Conservation (phyloP, 495 filamentous ascomycete genomes). For the Daldinia bambusicola region DNA sequence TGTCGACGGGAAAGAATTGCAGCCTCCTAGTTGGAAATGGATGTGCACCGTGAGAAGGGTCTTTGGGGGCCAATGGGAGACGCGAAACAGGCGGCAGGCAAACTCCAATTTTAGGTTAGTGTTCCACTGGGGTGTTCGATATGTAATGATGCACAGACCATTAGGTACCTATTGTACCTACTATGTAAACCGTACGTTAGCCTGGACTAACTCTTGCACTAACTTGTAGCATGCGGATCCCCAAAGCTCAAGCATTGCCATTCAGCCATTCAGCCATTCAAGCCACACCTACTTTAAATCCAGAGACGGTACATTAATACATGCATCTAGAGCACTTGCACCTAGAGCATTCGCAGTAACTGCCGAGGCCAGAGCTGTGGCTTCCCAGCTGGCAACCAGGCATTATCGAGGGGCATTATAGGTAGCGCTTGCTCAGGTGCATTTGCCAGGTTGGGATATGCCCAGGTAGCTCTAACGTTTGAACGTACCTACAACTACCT, state of each 20-base stretch:
- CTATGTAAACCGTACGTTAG: too few species aligned
- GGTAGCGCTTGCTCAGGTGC: slow-evolving; percentile 1
- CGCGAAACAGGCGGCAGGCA: slow-evolving; percentile 33
- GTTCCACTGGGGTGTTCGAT: neutral
- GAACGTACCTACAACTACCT: slow-evolving; percentile 11
- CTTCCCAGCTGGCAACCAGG: neutral
- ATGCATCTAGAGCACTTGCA: too few species aligned
- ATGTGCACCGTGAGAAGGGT: slow-evolving; percentile 17
- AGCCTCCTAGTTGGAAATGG: slow-evolving; percentile 33
- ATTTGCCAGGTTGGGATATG: neutral
- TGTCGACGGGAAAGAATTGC: slow-evolving; percentile 32
- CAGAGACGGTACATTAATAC: neutral
- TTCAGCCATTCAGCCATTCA: neutral
- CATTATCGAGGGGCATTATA: slow-evolving; percentile 35
- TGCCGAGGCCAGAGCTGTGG: slow-evolving; percentile 37
- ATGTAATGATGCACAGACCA: neutral
- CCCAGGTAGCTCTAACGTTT: slow-evolving; percentile 30
- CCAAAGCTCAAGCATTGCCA: neutral
- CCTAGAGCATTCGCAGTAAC: slow-evolving; percentile 1
- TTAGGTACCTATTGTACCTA: too few species aligned
- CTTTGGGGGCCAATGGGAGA: slow-evolving; percentile 37
- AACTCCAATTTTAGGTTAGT: slow-evolving; percentile 21
- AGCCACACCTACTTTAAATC: neutral
- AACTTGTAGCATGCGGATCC: too few species aligned
- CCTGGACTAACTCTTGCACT: too few species aligned